These are phyloP conservation scores for Acanthamoeba culbertsoni DNA, from an alignment of 208 protist genomes.

Conservation along the genomic window DNA sequence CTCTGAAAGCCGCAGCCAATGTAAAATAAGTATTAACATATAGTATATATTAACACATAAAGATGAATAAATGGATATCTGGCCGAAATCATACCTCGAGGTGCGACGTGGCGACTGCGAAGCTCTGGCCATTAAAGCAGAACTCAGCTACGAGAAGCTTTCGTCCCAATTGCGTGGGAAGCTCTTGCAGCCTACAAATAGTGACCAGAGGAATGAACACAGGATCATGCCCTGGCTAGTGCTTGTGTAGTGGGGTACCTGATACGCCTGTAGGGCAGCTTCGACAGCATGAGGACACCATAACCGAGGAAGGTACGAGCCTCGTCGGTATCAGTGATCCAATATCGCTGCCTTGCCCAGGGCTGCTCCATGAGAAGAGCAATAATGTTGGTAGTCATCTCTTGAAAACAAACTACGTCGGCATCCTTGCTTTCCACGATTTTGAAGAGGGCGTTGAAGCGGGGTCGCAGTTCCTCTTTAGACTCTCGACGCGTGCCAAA, in stretches of 20 bases:
- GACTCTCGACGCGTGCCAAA: conserved; percentile 9
- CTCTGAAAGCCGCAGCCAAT: too few relatives aligned
- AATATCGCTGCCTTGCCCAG: conserved; percentile 23
- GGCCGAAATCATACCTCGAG: neutral
- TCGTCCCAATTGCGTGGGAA: neutral
- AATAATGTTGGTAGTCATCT: conserved; percentile 35
- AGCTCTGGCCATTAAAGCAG: neutral
- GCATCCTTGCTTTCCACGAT: conserved; percentile 50
- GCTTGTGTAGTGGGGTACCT: neutral
- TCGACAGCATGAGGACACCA: conserved; percentile 35
- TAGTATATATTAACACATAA: too few relatives aligned
- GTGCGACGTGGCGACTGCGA: neutral
- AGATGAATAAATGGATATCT: neutral
- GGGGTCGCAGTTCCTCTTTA: conserved; percentile 15
- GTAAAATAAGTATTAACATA: too few relatives aligned
- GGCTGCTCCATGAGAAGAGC: conserved; percentile 26
- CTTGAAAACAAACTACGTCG: conserved; percentile 33
- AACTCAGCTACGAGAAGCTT: conserved; percentile 37
- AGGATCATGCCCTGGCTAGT: too few relatives aligned
- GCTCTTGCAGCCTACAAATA: neutral
- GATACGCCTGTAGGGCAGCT: neutral
- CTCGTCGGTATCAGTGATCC: neutral
- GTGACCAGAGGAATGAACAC: neutral
- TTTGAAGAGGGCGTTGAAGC: conserved; percentile 32
- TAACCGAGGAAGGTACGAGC: conserved; percentile 7